A percentile compares a stretch with the other conserved stretches of the same genome.
Evolutionary conservation across 2,329 filamentous ascomycete species (phyloP).

Genomic region (Penicillium sp.): DNA sequence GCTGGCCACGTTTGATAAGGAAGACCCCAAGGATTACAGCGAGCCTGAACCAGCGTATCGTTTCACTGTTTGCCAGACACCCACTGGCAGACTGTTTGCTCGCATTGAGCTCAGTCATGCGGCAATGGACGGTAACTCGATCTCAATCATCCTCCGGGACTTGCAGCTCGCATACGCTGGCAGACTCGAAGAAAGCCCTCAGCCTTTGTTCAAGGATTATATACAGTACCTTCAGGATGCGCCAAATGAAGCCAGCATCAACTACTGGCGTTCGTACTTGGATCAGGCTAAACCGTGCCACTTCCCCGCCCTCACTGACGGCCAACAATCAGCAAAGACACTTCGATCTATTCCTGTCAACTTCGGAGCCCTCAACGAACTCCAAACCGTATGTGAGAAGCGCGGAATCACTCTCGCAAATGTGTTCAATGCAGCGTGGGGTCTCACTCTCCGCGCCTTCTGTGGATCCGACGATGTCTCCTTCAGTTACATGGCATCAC

Average conservation of each 20-base stretch:
- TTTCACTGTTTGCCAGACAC: constrained; percentile 46
- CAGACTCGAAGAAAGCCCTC: constrained; percentile 36
- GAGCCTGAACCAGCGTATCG: constrained; percentile 42
- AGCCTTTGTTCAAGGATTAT: constrained; percentile 37
- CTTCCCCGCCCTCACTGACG: constrained; percentile 38
- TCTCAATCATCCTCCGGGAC: constrained; percentile 49
- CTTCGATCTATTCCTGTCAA: constrained; percentile 33
- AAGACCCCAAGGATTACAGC: constrained; percentile 27
- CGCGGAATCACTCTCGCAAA: constrained; percentile 50
- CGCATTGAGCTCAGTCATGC: constrained; percentile 53
- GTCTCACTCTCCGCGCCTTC: constrained; percentile 58
- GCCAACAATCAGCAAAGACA: constrained; percentile 18
- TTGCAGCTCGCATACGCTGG: constrained; percentile 47
- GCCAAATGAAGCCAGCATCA: constrained; percentile 27
- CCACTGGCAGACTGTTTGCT: constrained; percentile 38
- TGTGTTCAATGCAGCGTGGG: constrained; percentile 69
- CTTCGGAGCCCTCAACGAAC: constrained; percentile 26
- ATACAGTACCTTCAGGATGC: constrained; percentile 31
- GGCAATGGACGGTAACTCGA: constrained; percentile 52
- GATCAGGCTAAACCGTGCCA: constrained; percentile 33
- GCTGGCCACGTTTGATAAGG: constrained; percentile 28
- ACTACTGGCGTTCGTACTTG: constrained; percentile 41
- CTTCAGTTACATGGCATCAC: constrained; percentile 47
- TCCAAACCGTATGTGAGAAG: constrained; percentile 42
- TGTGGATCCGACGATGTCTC: constrained; percentile 68